Conservation (phyloP, 202 grass and related monocot species). For the Zizania palustris region DNA sequence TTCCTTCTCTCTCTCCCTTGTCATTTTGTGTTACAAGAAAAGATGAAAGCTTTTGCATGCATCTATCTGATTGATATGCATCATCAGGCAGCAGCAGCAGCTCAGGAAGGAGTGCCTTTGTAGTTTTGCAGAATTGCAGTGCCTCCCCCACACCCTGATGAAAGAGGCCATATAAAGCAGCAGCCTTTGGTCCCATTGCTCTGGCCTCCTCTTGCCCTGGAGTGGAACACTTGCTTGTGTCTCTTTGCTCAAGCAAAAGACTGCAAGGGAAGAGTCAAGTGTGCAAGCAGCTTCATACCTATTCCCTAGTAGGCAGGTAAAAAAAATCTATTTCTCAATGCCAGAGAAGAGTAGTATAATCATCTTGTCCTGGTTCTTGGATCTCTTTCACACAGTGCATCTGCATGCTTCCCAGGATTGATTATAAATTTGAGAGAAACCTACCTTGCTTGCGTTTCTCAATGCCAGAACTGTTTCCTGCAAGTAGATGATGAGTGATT, state of each 20-base stretch:
- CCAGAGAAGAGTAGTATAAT: neutral
- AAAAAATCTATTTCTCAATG: neutral
- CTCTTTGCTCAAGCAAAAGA: slow-evolving; percentile 24
- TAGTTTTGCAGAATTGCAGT: neutral
- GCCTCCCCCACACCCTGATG: slow-evolving; percentile 31
- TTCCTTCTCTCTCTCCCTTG: neutral
- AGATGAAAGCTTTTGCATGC: slow-evolving; percentile 15
- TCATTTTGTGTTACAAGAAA: neutral
- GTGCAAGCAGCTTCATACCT: neutral
- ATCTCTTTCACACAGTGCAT: neutral
- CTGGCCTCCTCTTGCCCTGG: slow-evolving; percentile 8
- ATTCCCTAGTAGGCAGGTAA: neutral
- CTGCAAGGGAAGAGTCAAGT: neutral
- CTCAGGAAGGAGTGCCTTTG: neutral
- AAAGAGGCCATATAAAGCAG: slow-evolving; percentile 17
- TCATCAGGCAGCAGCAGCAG: neutral
- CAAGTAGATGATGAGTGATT: slow-evolving; percentile 33
- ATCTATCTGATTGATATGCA: slow-evolving; percentile 8
- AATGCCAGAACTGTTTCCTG: neutral
- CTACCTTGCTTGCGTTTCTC: neutral
- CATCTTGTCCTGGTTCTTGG: slow-evolving; percentile 13
- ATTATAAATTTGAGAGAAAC: slow-evolving; percentile 4
- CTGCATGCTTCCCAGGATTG: neutral
- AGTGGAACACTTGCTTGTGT: slow-evolving; percentile 2
- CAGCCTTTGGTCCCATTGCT: slow-evolving; percentile 40